Evolutionary conservation across 2,329 filamentous ascomycete genomes (phyloP).

Genomic region (Emmonsia crescens): DNA sequence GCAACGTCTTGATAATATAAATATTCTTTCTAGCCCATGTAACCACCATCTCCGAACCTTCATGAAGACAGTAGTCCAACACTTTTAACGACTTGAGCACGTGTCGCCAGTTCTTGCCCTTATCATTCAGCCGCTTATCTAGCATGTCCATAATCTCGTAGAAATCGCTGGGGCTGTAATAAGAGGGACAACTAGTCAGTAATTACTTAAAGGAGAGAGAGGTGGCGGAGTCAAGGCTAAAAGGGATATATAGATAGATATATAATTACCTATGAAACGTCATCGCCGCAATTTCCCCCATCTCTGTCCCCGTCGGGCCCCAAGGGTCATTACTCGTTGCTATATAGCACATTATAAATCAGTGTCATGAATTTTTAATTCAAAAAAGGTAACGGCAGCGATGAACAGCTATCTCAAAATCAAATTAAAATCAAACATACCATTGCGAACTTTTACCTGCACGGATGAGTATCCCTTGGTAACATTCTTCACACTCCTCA

Average conservation of each 20-base stretch:
- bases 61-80: constrained; percentile 93
- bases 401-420: background rate
- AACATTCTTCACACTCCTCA: constrained; percentile 97
- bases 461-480: constrained; percentile 96
- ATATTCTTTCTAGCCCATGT: constrained; percentile 97
- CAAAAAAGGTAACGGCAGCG: background rate
- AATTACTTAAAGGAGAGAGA: background rate
- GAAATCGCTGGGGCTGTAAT: constrained; percentile 76
- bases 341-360: constrained; percentile 31
- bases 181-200: background rate
- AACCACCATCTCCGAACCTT: constrained; percentile 90
- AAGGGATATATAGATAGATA: background rate
- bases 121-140: constrained; percentile 96
- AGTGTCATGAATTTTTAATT: background rate
- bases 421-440: constrained; percentile 42
- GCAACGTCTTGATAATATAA: constrained; percentile 96
- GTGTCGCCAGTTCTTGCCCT: constrained; percentile 99
- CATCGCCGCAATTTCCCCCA: constrained; percentile 96
- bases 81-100: constrained; percentile 97
- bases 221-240: background rate
- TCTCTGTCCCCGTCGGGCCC: constrained; percentile 95
- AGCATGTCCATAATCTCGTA: constrained; percentile 99
- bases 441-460: constrained; percentile 97
- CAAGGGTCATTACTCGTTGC: constrained; percentile 98
- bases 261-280: constrained; percentile 84